These are phyloP conservation scores for Apophysomyces variabilis DNA, from an alignment of 371 early-diverging fungal genomes.

Conservation along the genomic window DNA sequence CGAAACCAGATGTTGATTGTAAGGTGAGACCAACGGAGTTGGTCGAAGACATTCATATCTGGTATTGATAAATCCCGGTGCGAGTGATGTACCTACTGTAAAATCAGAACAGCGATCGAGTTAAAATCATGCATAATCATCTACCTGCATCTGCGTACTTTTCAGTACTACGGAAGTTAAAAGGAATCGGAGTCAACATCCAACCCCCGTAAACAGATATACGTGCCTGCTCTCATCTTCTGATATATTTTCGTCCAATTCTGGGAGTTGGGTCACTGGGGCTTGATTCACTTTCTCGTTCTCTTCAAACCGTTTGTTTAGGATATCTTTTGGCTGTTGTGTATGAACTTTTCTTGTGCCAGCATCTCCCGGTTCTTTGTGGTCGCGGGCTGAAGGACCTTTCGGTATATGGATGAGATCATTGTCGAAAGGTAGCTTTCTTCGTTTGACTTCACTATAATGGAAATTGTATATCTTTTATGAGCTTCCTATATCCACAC, in stretches of 20 bases:
- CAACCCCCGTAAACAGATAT: too few species aligned
- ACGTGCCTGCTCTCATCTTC: too few species aligned
- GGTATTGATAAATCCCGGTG: slow-evolving; percentile 41
- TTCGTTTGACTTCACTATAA: slow-evolving; percentile 23
- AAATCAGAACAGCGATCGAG: background rate
- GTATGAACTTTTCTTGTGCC: background rate
- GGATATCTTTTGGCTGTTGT: slow-evolving; percentile 15
- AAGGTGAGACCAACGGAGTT: slow-evolving; percentile 41
- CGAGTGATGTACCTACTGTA: slow-evolving; percentile 25
- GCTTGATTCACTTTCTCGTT: slow-evolving; percentile 13
- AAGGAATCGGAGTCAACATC: background rate
- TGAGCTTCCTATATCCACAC: background rate
- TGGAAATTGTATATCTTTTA: background rate
- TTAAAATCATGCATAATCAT: background rate
- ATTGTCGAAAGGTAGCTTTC: slow-evolving; percentile 18
- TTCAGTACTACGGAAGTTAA: background rate
- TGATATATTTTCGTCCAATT: slow-evolving; percentile 3
- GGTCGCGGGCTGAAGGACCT: background rate
- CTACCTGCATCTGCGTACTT: background rate
- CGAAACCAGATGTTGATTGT: slow-evolving; percentile 42
- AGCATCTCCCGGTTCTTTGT: background rate
- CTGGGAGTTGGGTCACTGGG: too few species aligned
- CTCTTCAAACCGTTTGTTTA: slow-evolving; percentile 16
- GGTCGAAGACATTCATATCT: slow-evolving; percentile 51
- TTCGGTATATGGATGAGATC: slow-evolving; percentile 19